Evolutionary conservation across 768 basidiomycete genomes (phyloP).

Genomic region (Daedalea quercina): DNA sequence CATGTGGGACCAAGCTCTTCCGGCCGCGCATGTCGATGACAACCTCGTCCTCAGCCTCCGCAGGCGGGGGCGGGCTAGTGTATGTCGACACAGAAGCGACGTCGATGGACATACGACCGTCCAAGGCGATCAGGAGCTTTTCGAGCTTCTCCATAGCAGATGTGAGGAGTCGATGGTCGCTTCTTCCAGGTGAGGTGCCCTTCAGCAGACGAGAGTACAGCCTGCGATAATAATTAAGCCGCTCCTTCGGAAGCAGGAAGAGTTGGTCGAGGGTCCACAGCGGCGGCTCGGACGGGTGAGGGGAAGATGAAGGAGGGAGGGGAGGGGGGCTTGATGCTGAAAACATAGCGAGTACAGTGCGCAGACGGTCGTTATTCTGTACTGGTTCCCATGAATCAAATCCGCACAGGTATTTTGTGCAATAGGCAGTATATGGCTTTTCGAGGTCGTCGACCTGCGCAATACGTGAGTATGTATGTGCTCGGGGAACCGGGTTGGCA

Average conservation of each 20-base stretch:
- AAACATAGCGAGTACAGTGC: slow-evolving; percentile 59
- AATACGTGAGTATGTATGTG: slow-evolving; percentile 6
- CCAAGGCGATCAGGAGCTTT: slow-evolving; percentile 57
- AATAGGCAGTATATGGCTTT: slow-evolving; percentile 79
- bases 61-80: slow-evolving; percentile 15
- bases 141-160: slow-evolving; percentile 81
- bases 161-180: slow-evolving; percentile 77
- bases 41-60: slow-evolving; percentile 47
- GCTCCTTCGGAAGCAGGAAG: slow-evolving; percentile 78
- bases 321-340: slow-evolving; percentile 60
- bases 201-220: slow-evolving; percentile 81
- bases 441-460: slow-evolving; percentile 86
- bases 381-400: slow-evolving; percentile 86
- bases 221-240: slow-evolving; percentile 89
- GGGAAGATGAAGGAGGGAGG: slow-evolving; percentile 28
- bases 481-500: background rate
- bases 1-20: slow-evolving; percentile 14
- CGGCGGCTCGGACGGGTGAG: slow-evolving; percentile 29
- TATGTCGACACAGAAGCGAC: background rate
- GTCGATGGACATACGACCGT: slow-evolving; percentile 46
- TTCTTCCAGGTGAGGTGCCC: slow-evolving; percentile 79
- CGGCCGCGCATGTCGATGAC: slow-evolving; percentile 49
- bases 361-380: slow-evolving; percentile 65
- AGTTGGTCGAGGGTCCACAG: slow-evolving; percentile 83
- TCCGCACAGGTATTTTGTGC: slow-evolving; percentile 59